A percentile compares a stretch with the other conserved stretches of the same genome.
Evolutionary conservation across 2,329 filamentous ascomycete species (phyloP).

Genomic region (Chaetomiaceae sp.): DNA sequence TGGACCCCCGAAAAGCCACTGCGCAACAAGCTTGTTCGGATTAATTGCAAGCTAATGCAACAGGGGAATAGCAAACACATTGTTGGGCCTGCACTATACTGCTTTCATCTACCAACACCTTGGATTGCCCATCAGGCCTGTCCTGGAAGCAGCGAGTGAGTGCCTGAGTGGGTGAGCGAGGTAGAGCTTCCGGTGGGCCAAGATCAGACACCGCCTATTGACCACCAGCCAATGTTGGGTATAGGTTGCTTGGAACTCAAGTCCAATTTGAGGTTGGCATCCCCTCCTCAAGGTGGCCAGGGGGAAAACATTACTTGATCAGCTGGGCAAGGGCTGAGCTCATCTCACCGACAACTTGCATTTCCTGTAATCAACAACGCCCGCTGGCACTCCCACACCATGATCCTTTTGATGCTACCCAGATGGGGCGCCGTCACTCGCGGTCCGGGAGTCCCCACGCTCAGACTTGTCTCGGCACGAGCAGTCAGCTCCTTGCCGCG

Average conservation of each 20-base stretch:
- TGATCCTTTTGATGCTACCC: slow-evolving; percentile 10
- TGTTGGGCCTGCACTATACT: slow-evolving; percentile 1
- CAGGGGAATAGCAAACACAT: neutral
- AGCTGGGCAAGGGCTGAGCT: neutral
- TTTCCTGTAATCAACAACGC: slow-evolving; percentile 1
- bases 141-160: no score
- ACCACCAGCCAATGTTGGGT: neutral
- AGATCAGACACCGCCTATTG: neutral
- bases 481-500: slow-evolving; percentile 18
- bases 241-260: neutral
- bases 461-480: slow-evolving; percentile 7
- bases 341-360: neutral
- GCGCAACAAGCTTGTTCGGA: slow-evolving; percentile 1
- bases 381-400: neutral
- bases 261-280: neutral
- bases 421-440: slow-evolving; percentile 2
- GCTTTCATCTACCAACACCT: neutral
- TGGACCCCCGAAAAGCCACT: neutral
- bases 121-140: no score
- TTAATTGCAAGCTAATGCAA: slow-evolving; percentile 2
- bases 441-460: neutral
- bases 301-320: neutral
- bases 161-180: neutral
- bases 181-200: neutral
- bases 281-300: no score